A percentile compares a stretch with the other conserved stretches of the same genome.
Conservation (phyloP, 1,139 yeast genomes). For the Nakaseomyces nivariensis region DNA sequence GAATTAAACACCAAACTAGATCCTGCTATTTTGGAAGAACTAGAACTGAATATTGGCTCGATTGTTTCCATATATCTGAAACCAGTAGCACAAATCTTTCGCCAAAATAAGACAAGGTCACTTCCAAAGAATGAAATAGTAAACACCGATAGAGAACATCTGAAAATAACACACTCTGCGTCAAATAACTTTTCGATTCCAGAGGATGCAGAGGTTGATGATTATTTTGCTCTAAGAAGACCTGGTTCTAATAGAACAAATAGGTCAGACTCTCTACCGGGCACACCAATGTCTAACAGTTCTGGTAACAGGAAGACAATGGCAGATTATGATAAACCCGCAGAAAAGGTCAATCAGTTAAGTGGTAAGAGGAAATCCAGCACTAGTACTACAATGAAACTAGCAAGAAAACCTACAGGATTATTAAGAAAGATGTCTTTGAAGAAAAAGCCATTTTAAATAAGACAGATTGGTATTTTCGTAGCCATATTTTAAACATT, state of each 20-base stretch:
- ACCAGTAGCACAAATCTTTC: slow-evolving; percentile 71
- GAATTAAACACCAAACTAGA: slow-evolving; percentile 66
- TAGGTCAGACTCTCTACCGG: slow-evolving; percentile 7
- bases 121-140: slow-evolving; percentile 60
- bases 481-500: neutral
- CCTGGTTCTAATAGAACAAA: neutral
- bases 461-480: neutral
- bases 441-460: slow-evolving; percentile 5
- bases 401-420: slow-evolving; percentile 29
- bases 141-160: slow-evolving; percentile 13
- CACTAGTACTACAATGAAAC: slow-evolving; percentile 19
- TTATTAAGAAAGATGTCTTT: slow-evolving; percentile 20
- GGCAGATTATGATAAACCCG: slow-evolving; percentile 33
- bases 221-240: neutral
- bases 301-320: slow-evolving; percentile 22
- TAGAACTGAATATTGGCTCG: slow-evolving; percentile 73
- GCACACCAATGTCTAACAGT: slow-evolving; percentile 4
- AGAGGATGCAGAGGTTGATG: neutral
- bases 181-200: slow-evolving; percentile 4
- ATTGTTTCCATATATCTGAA: slow-evolving; percentile 77
- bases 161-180: slow-evolving; percentile 10
- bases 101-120: slow-evolving; percentile 47
- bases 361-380: slow-evolving; percentile 28
- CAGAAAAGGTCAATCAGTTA: slow-evolving; percentile 29
- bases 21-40: slow-evolving; percentile 61